phyloP scores from a whole-genome alignment of 2,329 filamentous ascomycete genomes.

The Pseudogymnoascus sp. region DNA sequence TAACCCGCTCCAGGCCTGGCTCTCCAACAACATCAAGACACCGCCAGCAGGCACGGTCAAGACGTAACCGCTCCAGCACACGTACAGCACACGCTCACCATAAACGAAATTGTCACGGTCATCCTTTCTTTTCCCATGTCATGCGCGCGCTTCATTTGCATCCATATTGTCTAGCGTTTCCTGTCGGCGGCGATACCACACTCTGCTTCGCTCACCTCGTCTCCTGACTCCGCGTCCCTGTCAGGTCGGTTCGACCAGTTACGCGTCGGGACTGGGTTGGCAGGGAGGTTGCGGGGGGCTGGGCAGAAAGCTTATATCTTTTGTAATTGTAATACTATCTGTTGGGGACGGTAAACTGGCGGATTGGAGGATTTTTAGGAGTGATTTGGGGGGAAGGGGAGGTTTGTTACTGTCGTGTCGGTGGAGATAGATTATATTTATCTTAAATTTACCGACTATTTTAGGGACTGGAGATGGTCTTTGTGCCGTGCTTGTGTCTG shows the following conservation, averaged over 20 bases:
- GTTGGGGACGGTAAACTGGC: slow-evolving; percentile 3
- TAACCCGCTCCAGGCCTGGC: slow-evolving; percentile 50
- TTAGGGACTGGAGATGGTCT: background rate
- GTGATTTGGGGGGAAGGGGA: background rate
- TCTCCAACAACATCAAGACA: slow-evolving; percentile 77
- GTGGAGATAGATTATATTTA: background rate
- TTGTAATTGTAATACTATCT: slow-evolving; percentile 7
- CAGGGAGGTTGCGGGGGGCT: background rate
- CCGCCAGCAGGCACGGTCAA: slow-evolving; percentile 33
- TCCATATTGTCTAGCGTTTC: slow-evolving; percentile 8
- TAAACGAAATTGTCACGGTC: slow-evolving; percentile 3
- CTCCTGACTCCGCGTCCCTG: background rate
- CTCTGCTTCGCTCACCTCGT: background rate
- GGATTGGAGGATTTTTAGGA: background rate
- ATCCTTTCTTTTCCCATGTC: background rate
- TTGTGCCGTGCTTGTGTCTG: background rate
- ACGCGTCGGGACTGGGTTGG: background rate
- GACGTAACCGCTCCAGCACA: slow-evolving; percentile 18
- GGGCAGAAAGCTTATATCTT: background rate
- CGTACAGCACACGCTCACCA: background rate
- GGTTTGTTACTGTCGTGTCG: background rate
- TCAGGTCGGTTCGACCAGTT: background rate
- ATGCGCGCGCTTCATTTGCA: background rate
- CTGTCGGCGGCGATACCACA: slow-evolving; percentile 10
- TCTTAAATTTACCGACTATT: background rate